A percentile compares a stretch with the other conserved stretches of the same genome.
These are phyloP conservation scores for Auriscalpium orientale DNA, from an alignment of 768 basidiomycete species.

Conservation along the genomic window DNA sequence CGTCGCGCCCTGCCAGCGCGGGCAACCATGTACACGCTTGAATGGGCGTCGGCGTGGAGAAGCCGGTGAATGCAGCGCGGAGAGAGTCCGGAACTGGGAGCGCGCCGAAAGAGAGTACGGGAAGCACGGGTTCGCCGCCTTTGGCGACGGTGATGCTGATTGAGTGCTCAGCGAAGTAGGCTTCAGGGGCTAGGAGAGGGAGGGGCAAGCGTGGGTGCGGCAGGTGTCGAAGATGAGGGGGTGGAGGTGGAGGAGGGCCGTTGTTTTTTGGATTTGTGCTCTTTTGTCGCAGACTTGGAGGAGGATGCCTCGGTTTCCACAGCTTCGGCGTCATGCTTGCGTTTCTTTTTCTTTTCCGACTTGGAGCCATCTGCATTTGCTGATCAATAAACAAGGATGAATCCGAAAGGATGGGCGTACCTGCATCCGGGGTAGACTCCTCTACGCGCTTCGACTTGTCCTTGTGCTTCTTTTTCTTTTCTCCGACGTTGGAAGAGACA, in stretches of 20 bases:
- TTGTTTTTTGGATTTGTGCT: conserved; percentile 31
- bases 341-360: conserved; percentile 11
- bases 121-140: conserved; percentile 40
- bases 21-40: conserved; percentile 95
- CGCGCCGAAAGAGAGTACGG: conserved; percentile 69
- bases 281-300: conserved; percentile 23
- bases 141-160: conserved; percentile 62
- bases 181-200: conserved; percentile 12
- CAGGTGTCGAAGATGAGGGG: conserved; percentile 7
- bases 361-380: background rate
- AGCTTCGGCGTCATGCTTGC: background rate
- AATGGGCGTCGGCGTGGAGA: conserved; percentile 88
- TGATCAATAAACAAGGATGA: background rate
- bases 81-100: conserved; percentile 62
- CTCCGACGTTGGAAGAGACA: background rate
- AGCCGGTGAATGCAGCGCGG: conserved; percentile 54
- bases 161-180: conserved; percentile 62
- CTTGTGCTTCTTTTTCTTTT: conserved; percentile 21
- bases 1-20: conserved; percentile 72
- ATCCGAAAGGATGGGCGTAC: background rate
- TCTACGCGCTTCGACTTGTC: conserved; percentile 11
- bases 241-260: conserved; percentile 22
- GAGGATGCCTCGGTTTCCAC: background rate
- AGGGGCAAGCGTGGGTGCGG: conserved; percentile 15
- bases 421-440: background rate